A percentile compares a stretch with the other conserved stretches of the same genome.
Conservation (phyloP, 2,329 filamentous ascomycete species). For the Salinomyces thailandicus region DNA sequence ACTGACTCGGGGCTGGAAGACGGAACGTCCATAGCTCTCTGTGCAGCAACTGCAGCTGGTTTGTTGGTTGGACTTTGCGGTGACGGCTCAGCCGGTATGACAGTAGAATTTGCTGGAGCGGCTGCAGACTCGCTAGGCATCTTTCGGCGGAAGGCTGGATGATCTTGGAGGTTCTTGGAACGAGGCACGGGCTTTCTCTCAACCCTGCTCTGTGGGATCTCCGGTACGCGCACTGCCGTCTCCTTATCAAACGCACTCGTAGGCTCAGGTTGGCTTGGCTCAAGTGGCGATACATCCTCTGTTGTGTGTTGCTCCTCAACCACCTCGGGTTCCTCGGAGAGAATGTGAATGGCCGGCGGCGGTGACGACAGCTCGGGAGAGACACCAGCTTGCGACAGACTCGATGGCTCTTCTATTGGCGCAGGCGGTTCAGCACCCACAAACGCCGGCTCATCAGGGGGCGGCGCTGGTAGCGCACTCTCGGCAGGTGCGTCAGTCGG, state of each 20-base stretch:
- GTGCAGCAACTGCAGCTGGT: slow-evolving; percentile 22
- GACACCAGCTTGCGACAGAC: too few species aligned
- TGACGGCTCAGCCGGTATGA: slow-evolving; percentile 1
- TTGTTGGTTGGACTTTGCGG: slow-evolving; percentile 8
- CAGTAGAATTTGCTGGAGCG: neutral
- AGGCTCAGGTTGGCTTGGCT: slow-evolving; percentile 1
- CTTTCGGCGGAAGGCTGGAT: slow-evolving; percentile 33
- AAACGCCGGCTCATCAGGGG: slow-evolving; percentile 17
- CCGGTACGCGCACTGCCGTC: slow-evolving; percentile 7
- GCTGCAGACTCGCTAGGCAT: slow-evolving; percentile 6
- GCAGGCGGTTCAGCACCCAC: slow-evolving; percentile 2
- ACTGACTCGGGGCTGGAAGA: slow-evolving; percentile 24
- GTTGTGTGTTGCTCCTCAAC: slow-evolving; percentile 5
- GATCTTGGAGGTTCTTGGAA: slow-evolving; percentile 23
- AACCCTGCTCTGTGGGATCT: slow-evolving; percentile 14
- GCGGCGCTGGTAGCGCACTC: slow-evolving; percentile 33
- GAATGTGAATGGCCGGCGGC: slow-evolving; percentile 6
- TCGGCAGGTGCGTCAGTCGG: slow-evolving; percentile 4
- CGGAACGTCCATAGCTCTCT: slow-evolving; percentile 20
- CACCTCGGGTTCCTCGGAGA: slow-evolving; percentile 4
- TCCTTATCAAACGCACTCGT: slow-evolving; percentile 16
- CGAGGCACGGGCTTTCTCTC: slow-evolving; percentile 24
- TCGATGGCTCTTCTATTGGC: too few species aligned
- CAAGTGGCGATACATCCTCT: slow-evolving; percentile 6
- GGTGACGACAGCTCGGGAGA: too few species aligned